Conservation (phyloP, 768 basidiomycete species). For the Pleurotus djamor region DNA sequence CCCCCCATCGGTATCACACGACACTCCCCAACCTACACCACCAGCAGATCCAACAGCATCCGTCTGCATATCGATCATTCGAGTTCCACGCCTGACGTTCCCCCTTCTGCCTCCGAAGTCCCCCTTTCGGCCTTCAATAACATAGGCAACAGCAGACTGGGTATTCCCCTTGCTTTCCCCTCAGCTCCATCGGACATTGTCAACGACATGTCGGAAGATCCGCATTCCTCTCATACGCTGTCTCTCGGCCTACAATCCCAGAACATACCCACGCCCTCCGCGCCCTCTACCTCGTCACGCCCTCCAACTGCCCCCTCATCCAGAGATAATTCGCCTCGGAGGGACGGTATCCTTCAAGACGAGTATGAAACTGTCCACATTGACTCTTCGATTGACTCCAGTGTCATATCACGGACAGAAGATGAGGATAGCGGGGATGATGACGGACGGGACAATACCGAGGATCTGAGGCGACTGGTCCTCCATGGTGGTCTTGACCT, state of each 20-base stretch:
- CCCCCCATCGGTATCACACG: background rate
- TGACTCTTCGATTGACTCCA: constrained; percentile 4
- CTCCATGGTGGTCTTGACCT: background rate
- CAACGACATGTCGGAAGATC: constrained; percentile 6
- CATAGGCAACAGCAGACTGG: background rate
- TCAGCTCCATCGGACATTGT: constrained; percentile 1
- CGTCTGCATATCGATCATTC: background rate
- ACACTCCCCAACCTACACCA: background rate
- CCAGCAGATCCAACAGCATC: background rate
- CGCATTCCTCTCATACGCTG: background rate
- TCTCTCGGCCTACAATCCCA: constrained; percentile 1
- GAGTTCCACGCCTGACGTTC: background rate
- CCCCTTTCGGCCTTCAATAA: constrained; percentile 1
- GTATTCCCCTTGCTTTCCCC: background rate
- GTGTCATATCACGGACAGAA: background rate
- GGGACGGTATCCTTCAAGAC: background rate
- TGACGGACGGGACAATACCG: background rate
- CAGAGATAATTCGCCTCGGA: background rate
- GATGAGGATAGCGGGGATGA: background rate
- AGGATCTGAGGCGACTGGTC: background rate
- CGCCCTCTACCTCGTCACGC: background rate
- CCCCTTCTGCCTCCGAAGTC: constrained; percentile 5
- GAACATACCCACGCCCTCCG: background rate
- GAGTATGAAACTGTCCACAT: constrained; percentile 4
- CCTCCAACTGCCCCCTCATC: background rate